These are phyloP conservation scores for Aquilaria sinensis DNA, from an alignment of 345 rosid species.

Conservation along the genomic window DNA sequence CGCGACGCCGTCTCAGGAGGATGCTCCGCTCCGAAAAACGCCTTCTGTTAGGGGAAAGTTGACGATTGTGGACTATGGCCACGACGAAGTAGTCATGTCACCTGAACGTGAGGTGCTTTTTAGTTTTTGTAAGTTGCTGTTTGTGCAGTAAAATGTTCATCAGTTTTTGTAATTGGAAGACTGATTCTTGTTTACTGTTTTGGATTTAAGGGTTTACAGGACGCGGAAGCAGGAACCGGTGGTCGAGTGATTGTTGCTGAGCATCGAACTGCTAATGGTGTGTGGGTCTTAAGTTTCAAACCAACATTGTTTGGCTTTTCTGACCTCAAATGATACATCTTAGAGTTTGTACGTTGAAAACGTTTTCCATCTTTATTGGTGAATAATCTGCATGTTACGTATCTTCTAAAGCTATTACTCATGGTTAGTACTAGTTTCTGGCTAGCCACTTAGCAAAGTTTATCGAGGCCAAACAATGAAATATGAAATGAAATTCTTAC, in stretches of 20 bases:
- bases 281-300: background rate
- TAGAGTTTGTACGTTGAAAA: too few relatives aligned
- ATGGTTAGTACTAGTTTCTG: too few relatives aligned
- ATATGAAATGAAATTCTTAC: too few relatives aligned
- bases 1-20: constrained; percentile 18
- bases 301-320: too few relatives aligned
- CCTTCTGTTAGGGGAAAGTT: constrained; percentile 27
- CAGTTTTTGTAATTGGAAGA: too few relatives aligned
- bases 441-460: too few relatives aligned
- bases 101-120: constrained; percentile 53
- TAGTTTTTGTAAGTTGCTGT: background rate
- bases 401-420: too few relatives aligned
- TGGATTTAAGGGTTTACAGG: constrained; percentile 27
- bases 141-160: too few relatives aligned
- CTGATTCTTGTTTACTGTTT: constrained; percentile 3
- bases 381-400: too few relatives aligned
- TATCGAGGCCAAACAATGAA: too few relatives aligned
- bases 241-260: constrained; percentile 17
- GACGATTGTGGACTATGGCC: constrained; percentile 62
- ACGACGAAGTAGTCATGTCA: constrained; percentile 63
- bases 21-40: constrained; percentile 20
- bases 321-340: too few relatives aligned
- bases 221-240: constrained; percentile 31
- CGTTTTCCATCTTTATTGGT: too few relatives aligned
- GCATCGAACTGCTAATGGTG: constrained; percentile 28